Conservation (phyloP, 306 rosid genomes). For the Inga laurina region DNA sequence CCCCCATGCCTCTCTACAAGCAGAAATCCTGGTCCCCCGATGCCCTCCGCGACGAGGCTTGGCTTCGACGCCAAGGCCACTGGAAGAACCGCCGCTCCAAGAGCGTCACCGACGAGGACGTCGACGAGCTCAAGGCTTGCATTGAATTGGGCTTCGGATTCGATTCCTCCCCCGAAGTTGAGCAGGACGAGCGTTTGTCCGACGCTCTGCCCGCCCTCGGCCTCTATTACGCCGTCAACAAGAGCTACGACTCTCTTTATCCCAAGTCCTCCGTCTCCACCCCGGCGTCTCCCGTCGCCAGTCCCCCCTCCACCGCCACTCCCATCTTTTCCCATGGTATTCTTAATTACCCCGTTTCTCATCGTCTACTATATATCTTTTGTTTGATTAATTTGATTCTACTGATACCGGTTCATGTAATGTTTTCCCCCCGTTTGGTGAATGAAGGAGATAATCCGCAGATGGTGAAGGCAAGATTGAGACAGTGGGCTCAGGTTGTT, state of each 20-base stretch:
- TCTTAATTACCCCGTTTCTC: not conserved
- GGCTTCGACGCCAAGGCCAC: conserved; percentile 82
- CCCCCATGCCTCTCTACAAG: conserved; percentile 63
- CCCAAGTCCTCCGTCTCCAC: conserved; percentile 36
- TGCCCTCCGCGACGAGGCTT: conserved; percentile 73
- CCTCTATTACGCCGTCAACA: conserved; percentile 81
- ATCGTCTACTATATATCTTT: not conserved
- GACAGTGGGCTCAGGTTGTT: conserved; percentile 98
- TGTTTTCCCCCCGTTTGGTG: not conserved
- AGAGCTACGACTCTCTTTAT: conserved; percentile 50
- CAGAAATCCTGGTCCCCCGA: conserved; percentile 96
- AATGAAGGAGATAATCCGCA: conserved; percentile 77
- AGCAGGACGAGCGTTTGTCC: conserved; percentile 57
- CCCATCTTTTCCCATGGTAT: conserved; percentile 59
- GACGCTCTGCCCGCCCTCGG: conserved; percentile 85
- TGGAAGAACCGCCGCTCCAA: conserved; percentile 64
- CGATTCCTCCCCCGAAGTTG: conserved; percentile 58
- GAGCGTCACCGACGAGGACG: conserved; percentile 89
- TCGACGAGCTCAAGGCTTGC: conserved; percentile 90
- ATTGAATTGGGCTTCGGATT: conserved; percentile 89
- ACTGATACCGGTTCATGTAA: not conserved
- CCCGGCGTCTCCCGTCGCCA: conserved; percentile 55
- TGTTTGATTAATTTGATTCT: not conserved
- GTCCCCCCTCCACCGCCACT: conserved; percentile 47
- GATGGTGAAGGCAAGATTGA: conserved; percentile 78